These are phyloP conservation scores for Auriculariales sp. DNA, from an alignment of 768 basidiomycete genomes.

Conservation along the genomic window DNA sequence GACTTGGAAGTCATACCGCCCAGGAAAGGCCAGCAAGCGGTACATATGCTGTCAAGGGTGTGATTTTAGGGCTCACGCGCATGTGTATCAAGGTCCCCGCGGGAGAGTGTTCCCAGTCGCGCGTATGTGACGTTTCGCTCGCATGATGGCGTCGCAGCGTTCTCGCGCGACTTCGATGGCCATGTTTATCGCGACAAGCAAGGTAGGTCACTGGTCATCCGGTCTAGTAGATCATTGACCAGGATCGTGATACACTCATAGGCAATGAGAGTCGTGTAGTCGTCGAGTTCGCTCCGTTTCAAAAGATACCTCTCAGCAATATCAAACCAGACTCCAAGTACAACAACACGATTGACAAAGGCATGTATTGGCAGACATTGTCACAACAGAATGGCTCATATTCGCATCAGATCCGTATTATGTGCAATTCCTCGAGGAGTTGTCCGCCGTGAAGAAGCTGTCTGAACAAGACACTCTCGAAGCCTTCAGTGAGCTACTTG, in stretches of 20 bases:
- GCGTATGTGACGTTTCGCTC: constrained; percentile 86
- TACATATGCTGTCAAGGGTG: constrained; percentile 13
- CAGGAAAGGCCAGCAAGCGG: constrained; percentile 60
- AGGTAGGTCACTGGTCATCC: constrained; percentile 32
- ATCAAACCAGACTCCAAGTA: constrained; percentile 57
- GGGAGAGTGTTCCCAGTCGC: constrained; percentile 73
- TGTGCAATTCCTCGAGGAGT: constrained; percentile 62
- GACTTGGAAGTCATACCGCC: constrained; percentile 49
- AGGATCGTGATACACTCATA: constrained; percentile 15
- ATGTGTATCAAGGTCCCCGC: constrained; percentile 40
- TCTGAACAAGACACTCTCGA: constrained; percentile 52
- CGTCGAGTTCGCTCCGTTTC: constrained; percentile 89
- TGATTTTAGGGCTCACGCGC: background rate
- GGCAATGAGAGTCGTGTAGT: constrained; percentile 80
- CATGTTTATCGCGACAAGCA: constrained; percentile 85
- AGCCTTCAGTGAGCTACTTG: constrained; percentile 32
- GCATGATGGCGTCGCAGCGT: constrained; percentile 52
- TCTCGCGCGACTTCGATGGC: constrained; percentile 79
- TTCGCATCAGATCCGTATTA: constrained; percentile 57
- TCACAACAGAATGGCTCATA: background rate
- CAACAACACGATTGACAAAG: constrained; percentile 82
- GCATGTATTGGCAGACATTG: constrained; percentile 21
- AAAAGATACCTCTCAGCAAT: constrained; percentile 66
- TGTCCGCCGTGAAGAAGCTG: constrained; percentile 38
- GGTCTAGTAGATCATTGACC: constrained; percentile 1